A percentile compares a stretch with the other conserved stretches of the same genome.
phyloP scores from a whole-genome alignment of 2,329 filamentous ascomycete genomes.

The Coniella lustricola region DNA sequence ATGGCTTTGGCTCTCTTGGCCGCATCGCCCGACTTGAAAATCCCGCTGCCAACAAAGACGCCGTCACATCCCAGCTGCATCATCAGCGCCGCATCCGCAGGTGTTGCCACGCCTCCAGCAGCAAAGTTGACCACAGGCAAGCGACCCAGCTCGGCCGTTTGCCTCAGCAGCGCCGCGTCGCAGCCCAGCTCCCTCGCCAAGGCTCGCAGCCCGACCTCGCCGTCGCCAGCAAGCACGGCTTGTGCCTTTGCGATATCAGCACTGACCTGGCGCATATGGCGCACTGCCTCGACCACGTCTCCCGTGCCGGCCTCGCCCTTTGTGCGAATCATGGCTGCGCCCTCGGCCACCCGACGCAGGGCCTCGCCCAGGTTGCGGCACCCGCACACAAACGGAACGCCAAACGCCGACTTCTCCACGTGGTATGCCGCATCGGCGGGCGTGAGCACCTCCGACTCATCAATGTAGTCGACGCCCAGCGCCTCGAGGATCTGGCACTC shows the following conservation, averaged over 20 bases:
- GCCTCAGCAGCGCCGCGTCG: constrained; percentile 70
- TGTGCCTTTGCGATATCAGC: constrained; percentile 74
- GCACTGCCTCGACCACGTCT: constrained; percentile 89
- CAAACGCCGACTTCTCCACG: constrained; percentile 80
- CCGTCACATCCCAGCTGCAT: constrained; percentile 99
- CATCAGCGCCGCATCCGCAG: constrained; percentile 90
- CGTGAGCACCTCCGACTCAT: constrained; percentile 96
- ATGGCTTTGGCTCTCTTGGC: constrained; percentile 88
- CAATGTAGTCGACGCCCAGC: constrained; percentile 93
- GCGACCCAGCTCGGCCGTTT: constrained; percentile 80
- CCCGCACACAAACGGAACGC: constrained; percentile 89
- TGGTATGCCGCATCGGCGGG: constrained; percentile 87
- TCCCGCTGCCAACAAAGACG: constrained; percentile 93
- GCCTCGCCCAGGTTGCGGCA: constrained; percentile 94
- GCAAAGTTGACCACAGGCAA: constrained; percentile 97
- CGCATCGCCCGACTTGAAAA: constrained; percentile 94
- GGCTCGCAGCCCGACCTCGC: constrained; percentile 51
- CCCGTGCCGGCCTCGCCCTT: constrained; percentile 98
- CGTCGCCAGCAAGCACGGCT: constrained; percentile 56
- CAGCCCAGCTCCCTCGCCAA: constrained; percentile 76
- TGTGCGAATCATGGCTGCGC: constrained; percentile 96
- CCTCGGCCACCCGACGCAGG: constrained; percentile 81
- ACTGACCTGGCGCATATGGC: constrained; percentile 90
- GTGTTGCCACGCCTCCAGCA: constrained; percentile 97
- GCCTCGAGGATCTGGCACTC: constrained; percentile 98